Evolutionary conservation across 208 protist genomes (phyloP).

Genomic region (Trypanosoma scelopori): DNA sequence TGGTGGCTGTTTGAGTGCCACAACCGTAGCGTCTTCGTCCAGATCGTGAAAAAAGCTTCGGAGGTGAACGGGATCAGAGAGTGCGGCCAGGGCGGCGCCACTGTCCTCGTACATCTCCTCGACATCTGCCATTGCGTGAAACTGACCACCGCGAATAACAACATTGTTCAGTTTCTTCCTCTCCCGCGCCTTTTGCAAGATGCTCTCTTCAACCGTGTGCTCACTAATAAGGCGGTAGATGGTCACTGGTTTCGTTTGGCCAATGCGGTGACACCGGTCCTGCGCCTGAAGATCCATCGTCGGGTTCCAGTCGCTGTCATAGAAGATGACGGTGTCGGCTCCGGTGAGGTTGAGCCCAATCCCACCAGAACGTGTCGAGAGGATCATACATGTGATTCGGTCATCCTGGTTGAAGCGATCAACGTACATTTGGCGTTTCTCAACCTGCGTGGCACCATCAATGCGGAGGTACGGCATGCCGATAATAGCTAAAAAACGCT

Average conservation of each 20-base stretch:
- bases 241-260: slow-evolving; percentile 96
- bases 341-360: slow-evolving; percentile 98
- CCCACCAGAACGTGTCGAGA: slow-evolving; percentile 97
- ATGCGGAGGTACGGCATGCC: slow-evolving; percentile 94
- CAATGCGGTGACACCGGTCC: slow-evolving; percentile 97
- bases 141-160: slow-evolving; percentile 94
- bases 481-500: slow-evolving; percentile 93
- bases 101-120: slow-evolving; percentile 56
- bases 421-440: slow-evolving; percentile 91
- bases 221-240: slow-evolving; percentile 96
- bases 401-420: slow-evolving; percentile 94
- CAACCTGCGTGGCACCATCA: slow-evolving; percentile 92
- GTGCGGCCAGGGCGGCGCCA: slow-evolving; percentile 62
- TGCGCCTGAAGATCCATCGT: slow-evolving; percentile 98
- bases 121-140: slow-evolving; percentile 79
- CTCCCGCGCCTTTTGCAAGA: slow-evolving; percentile 94
- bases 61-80: slow-evolving; percentile 70
- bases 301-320: slow-evolving; percentile 99
- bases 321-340: slow-evolving; percentile 99
- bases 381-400: slow-evolving; percentile 96
- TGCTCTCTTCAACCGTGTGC: slow-evolving; percentile 96
- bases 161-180: slow-evolving; percentile 94
- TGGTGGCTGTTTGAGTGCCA: neutral
- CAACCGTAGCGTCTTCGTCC: slow-evolving; percentile 78
- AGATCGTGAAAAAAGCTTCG: slow-evolving; percentile 88